These are phyloP conservation scores for Asterophora parasitica DNA, from an alignment of 768 basidiomycete genomes.

Conservation along the genomic window DNA sequence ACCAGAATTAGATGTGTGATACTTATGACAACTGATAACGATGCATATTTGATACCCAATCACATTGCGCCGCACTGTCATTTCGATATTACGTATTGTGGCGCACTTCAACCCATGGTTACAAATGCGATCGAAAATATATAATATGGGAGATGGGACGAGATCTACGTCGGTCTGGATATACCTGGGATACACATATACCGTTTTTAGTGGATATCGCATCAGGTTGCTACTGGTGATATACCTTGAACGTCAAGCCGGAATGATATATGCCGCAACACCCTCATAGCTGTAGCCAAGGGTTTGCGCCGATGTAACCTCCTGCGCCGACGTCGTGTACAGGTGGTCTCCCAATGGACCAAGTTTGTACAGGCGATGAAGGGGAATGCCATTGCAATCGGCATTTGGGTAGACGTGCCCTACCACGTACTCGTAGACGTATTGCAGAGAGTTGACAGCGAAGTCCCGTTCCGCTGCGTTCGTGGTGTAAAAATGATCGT, in stretches of 20 bases:
- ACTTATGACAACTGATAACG: background rate
- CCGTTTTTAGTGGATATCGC: no score
- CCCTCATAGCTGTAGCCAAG: background rate
- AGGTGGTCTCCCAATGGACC: background rate
- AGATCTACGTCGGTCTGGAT: no score
- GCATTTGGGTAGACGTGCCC: background rate
- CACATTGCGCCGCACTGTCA: no score
- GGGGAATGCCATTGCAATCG: background rate
- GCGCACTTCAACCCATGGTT: no score
- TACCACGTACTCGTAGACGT: background rate
- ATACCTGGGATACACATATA: no score
- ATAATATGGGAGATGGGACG: no score
- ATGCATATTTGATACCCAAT: no score
- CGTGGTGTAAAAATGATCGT: conserved; percentile 3
- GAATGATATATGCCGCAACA: background rate
- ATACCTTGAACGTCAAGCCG: no score
- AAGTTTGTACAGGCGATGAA: background rate
- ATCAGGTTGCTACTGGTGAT: no score
- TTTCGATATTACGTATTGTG: no score
- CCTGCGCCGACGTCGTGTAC: background rate
- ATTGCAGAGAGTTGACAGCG: background rate
- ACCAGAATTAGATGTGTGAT: conserved; percentile 1
- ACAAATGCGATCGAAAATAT: no score
- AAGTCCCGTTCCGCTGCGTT: conserved; percentile 2
- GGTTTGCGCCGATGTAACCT: no score